These are phyloP conservation scores for Phalaenopsis aphrodite DNA, from an alignment of 106 monocot genomes.

Conservation along the genomic window DNA sequence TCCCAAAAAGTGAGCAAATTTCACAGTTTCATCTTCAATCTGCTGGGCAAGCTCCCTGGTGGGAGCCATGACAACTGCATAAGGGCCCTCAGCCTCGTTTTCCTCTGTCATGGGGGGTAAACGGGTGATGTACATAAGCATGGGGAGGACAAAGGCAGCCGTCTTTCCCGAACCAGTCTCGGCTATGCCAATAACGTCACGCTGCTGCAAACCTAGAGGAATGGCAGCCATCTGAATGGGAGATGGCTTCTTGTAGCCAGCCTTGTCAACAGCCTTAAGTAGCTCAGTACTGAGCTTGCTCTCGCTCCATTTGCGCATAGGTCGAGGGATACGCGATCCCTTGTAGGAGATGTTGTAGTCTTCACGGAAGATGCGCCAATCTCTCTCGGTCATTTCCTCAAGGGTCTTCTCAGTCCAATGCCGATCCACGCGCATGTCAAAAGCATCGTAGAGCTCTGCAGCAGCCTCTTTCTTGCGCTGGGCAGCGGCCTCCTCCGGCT, in stretches of 20 bases:
- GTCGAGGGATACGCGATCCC: conserved; percentile 68
- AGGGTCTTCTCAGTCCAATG: conserved; percentile 96
- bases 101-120: conserved; percentile 88
- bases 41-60: conserved; percentile 95
- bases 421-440: conserved; percentile 92
- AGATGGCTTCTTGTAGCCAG: conserved; percentile 76
- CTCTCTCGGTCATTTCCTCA: conserved; percentile 93
- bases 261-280: conserved; percentile 81
- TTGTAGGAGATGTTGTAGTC: conserved; percentile 96
- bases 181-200: conserved; percentile 94
- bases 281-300: conserved; percentile 63
- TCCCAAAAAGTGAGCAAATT: conserved; percentile 87
- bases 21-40: conserved; percentile 96
- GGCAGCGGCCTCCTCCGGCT: conserved; percentile 60
- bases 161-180: conserved; percentile 98
- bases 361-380: conserved; percentile 96
- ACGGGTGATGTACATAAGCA: conserved; percentile 81
- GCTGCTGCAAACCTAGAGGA: conserved; percentile 92
- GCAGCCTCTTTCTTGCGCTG: conserved; percentile 67
- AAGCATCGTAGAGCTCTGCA: conserved; percentile 78
- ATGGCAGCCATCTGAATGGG: conserved; percentile 99
- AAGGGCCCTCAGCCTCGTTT: conserved; percentile 89
- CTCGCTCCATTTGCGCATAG: conserved; percentile 90
- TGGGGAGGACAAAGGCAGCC: conserved; percentile 90
- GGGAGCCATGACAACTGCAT: conserved; percentile 96